These are phyloP conservation scores for Emydomyces testavorans DNA, from an alignment of 2,329 filamentous ascomycete genomes.

Conservation along the genomic window DNA sequence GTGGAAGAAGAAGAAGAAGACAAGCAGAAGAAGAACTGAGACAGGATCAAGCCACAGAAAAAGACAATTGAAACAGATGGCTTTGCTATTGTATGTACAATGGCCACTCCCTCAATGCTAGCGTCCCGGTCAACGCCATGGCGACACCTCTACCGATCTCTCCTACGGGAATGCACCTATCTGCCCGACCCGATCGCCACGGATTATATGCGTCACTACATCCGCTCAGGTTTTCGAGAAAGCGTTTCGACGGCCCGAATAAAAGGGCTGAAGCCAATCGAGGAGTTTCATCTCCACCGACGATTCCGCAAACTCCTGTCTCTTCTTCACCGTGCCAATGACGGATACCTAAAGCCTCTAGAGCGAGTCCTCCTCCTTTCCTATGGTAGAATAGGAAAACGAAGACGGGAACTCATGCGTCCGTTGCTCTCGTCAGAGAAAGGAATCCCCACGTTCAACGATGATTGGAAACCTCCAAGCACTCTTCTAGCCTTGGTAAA, in stretches of 20 bases:
- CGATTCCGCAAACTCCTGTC: conserved; percentile 32
- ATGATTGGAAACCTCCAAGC: conserved; percentile 10
- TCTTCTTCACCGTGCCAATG: conserved; percentile 42
- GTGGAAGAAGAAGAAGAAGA: not conserved
- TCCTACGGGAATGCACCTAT: conserved; percentile 50
- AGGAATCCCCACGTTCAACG: conserved; percentile 11
- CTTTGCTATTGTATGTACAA: not conserved
- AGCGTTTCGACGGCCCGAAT: conserved; percentile 19
- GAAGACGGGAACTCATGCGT: conserved; percentile 40
- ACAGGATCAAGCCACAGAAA: not conserved
- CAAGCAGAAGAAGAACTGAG: not conserved
- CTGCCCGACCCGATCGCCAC: conserved; percentile 48
- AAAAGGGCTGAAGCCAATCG: not conserved
- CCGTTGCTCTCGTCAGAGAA: conserved; percentile 14
- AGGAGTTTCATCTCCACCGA: conserved; percentile 17
- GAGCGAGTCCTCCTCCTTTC: conserved; percentile 43
- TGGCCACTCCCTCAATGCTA: not conserved
- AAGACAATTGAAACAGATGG: too few species aligned
- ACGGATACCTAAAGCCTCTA: conserved; percentile 42
- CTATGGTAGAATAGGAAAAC: conserved; percentile 47
- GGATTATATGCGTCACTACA: conserved; percentile 39
- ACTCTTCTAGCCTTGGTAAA: conserved; percentile 6
- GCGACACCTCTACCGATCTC: conserved; percentile 42
- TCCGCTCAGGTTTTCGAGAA: conserved; percentile 40
- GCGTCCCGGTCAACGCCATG: conserved; percentile 18